Evolutionary conservation across 257 asterid genomes (phyloP), one percentile per base, ranked within the genome.

Genomic region (Solanum megistacrolobum): DNA sequence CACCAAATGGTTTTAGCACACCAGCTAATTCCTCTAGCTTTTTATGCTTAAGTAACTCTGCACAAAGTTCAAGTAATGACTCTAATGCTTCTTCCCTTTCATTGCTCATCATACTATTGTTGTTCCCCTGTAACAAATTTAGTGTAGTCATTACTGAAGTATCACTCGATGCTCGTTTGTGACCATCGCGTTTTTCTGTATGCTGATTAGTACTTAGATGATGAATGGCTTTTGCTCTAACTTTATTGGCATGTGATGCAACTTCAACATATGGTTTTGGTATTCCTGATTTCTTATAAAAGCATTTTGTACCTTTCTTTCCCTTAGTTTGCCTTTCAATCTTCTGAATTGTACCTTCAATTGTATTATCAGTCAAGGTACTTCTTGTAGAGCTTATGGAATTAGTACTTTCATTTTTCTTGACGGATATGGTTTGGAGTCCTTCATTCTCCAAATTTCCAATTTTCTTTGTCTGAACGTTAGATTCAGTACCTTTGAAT

Each of bases 51-150:
- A 96, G 94, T 81, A 96, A 94, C 86, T 92, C 89, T 46, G 99
- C 99, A 89, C 98, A 95, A 12, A 96, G 93, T 83, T 96, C 99
- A 14, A 96, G 98, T 90, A 95, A 90, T 73, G 98, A 93, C 88
- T 96, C 99, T 94, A 96, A 88, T 11, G 98, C 99, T 74, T 95
- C 91, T 7, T 95, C 98, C 89, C 96, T 95, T 89, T 88, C 90
- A 32, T 92, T 94, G 36, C 88, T 79, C 36, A 82, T 46, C 9
- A 73, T 36, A 66, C 78, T 16, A 32, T 71, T 48, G 6, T 84
- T 66, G 6, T 84, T 71, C 31, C 43, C 43, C 11, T 48, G 7
- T 13, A 76, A 75, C 65, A 31, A 12, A 75, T 72, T 86, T 32
- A 31, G 16, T 11, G 87, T 48, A 16, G 35, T 35, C 20, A 76